Percentiles rank a stretch among this genome's conserved stretches.
phyloP scores from a whole-genome alignment of 1,139 yeast species.

The Kazachstania sp. region DNA sequence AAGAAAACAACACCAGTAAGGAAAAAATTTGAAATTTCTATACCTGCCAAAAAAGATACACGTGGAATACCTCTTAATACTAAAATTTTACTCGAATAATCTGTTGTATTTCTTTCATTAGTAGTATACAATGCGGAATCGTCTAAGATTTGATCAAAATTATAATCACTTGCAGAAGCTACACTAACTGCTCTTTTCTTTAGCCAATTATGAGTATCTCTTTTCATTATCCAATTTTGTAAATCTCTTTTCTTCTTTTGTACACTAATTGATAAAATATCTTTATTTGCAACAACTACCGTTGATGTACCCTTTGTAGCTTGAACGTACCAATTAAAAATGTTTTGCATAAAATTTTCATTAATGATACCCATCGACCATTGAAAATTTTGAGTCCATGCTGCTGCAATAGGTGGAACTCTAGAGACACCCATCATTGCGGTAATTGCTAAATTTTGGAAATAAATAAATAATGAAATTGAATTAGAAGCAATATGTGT shows the following conservation, averaged over 20 bases:
- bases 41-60: slow-evolving; percentile 74
- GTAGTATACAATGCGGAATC: slow-evolving; percentile 58
- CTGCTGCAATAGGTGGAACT: slow-evolving; percentile 95
- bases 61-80: slow-evolving; percentile 87
- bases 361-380: slow-evolving; percentile 93
- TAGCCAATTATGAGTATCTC: slow-evolving; percentile 13
- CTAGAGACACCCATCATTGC: slow-evolving; percentile 93
- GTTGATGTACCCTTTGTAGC: slow-evolving; percentile 91
- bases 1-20: slow-evolving; percentile 81
- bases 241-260: slow-evolving; percentile 42
- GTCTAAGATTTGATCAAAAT: slow-evolving; percentile 41
- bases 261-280: slow-evolving; percentile 62
- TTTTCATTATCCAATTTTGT: slow-evolving; percentile 22
- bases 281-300: slow-evolving; percentile 51
- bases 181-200: slow-evolving; percentile 25
- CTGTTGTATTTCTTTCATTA: slow-evolving; percentile 49
- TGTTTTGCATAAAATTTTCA: slow-evolving; percentile 71
- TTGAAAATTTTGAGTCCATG: slow-evolving; percentile 95
- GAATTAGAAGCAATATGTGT: slow-evolving; percentile 96
- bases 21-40: slow-evolving; percentile 79
- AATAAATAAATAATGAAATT: slow-evolving; percentile 83
- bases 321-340: slow-evolving; percentile 91
- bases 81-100: slow-evolving; percentile 51
- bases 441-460: slow-evolving; percentile 87
- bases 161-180: slow-evolving; percentile 32